These are phyloP conservation scores for Castanopsis chinensis DNA, from an alignment of 306 rosid genomes.

Conservation along the genomic window DNA sequence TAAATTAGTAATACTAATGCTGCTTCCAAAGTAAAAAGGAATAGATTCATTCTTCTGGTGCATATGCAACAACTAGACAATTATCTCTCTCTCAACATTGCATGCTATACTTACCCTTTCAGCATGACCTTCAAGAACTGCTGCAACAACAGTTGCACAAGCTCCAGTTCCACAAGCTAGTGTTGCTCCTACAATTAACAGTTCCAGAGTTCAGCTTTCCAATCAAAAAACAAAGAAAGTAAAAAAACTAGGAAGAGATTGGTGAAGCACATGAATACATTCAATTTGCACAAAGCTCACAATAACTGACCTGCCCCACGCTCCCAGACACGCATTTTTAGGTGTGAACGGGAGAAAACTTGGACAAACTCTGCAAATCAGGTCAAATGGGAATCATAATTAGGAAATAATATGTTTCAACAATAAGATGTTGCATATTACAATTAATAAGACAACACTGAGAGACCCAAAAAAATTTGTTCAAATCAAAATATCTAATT, in stretches of 20 bases:
- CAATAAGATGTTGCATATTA: background rate
- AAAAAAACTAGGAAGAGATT: background rate
- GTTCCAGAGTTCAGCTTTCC: background rate
- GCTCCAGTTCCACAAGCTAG: conserved; percentile 99
- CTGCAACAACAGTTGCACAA: conserved; percentile 91
- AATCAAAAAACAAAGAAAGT: background rate
- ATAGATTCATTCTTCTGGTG: background rate
- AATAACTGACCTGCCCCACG: conserved; percentile 85
- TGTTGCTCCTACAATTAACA: conserved; percentile 67
- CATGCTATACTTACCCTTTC: conserved; percentile 55
- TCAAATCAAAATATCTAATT: background rate
- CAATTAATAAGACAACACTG: background rate
- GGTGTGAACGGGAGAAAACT: conserved; percentile 70
- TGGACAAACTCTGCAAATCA: conserved; percentile 80
- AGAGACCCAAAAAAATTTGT: background rate
- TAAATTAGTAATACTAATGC: background rate
- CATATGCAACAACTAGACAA: background rate
- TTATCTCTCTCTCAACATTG: background rate
- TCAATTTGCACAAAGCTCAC: background rate
- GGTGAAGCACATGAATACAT: background rate
- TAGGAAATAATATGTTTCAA: background rate
- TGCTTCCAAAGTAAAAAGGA: background rate
- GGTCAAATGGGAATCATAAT: conserved; percentile 11
- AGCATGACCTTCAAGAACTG: conserved; percentile 91
- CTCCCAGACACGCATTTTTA: conserved; percentile 99